These are phyloP conservation scores for Tremella yokohamensis DNA, from an alignment of 768 basidiomycete species.

Conservation along the genomic window DNA sequence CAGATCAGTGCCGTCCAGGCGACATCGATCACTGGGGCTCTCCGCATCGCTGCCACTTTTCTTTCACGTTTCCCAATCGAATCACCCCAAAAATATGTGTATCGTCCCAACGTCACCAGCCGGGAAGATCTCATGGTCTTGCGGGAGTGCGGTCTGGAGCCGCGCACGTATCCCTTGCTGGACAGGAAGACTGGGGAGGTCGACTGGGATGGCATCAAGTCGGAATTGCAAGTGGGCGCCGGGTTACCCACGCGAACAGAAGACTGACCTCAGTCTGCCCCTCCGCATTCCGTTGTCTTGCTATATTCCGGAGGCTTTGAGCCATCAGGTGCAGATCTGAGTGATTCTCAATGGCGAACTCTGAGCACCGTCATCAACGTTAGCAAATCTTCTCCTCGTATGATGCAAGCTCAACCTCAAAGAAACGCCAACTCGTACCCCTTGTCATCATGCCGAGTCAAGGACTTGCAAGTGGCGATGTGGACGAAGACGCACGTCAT, in stretches of 20 bases:
- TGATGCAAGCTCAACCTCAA: neutral
- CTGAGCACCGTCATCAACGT: constrained; percentile 45
- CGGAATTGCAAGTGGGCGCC: constrained; percentile 33
- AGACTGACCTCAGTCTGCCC: constrained; percentile 57
- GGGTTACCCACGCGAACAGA: neutral
- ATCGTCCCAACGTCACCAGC: constrained; percentile 42
- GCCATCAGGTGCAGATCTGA: constrained; percentile 55
- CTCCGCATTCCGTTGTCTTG: constrained; percentile 67
- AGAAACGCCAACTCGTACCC: constrained; percentile 51
- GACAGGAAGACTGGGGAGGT: constrained; percentile 42
- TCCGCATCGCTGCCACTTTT: constrained; percentile 45
- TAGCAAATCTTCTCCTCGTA: constrained; percentile 5
- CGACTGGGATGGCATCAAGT: constrained; percentile 46
- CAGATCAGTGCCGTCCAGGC: constrained; percentile 46
- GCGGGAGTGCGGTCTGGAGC: constrained; percentile 45
- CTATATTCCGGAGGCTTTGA: constrained; percentile 53
- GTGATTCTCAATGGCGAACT: constrained; percentile 43
- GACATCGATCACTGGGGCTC: constrained; percentile 38
- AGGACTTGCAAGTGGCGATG: constrained; percentile 45
- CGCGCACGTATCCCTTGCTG: constrained; percentile 36
- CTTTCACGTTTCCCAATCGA: constrained; percentile 34
- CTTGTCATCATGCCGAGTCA: constrained; percentile 45
- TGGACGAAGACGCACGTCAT: constrained; percentile 43
- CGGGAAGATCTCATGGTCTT: constrained; percentile 41
- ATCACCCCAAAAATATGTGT: constrained; percentile 27